Evolutionary conservation across 2,329 filamentous ascomycete species (phyloP).

Genomic region (Bipolaris oryzae): DNA sequence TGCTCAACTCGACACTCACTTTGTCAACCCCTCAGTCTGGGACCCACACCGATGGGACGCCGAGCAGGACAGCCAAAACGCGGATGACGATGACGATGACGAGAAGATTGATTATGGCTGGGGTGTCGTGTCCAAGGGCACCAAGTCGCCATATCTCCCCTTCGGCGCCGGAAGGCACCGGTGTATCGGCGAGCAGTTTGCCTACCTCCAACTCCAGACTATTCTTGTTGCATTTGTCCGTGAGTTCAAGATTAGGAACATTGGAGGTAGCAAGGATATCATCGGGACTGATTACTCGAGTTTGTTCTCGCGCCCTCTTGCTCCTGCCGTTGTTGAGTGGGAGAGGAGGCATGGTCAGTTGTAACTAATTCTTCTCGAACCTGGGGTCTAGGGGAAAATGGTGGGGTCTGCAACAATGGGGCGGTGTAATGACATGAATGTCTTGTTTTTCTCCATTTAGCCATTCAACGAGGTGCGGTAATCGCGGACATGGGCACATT

Average conservation of each 20-base stretch:
- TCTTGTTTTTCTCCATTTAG: neutral
- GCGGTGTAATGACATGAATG: conserved; percentile 24
- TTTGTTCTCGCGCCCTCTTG: conserved; percentile 54
- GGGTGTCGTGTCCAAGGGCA: conserved; percentile 89
- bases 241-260: conserved; percentile 78
- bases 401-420: neutral
- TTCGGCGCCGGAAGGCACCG: conserved; percentile 92
- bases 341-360: conserved; percentile 64
- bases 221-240: conserved; percentile 80
- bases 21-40: conserved; percentile 83
- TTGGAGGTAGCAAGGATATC: conserved; percentile 71
- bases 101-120: conserved; percentile 92
- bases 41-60: conserved; percentile 90
- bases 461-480: neutral
- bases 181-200: conserved; percentile 97
- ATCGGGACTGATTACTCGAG: conserved; percentile 70
- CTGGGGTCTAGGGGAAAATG: neutral
- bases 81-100: conserved; percentile 64
- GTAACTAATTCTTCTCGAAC: conserved; percentile 1
- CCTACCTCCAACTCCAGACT: conserved; percentile 87
- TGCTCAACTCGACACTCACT: conserved; percentile 72
- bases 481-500: neutral
- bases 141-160: conserved; percentile 86
- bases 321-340: conserved; percentile 68
- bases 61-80: conserved; percentile 57